Conservation (phyloP, 108 stramenopile species). For the Nitzschia sp. region DNA sequence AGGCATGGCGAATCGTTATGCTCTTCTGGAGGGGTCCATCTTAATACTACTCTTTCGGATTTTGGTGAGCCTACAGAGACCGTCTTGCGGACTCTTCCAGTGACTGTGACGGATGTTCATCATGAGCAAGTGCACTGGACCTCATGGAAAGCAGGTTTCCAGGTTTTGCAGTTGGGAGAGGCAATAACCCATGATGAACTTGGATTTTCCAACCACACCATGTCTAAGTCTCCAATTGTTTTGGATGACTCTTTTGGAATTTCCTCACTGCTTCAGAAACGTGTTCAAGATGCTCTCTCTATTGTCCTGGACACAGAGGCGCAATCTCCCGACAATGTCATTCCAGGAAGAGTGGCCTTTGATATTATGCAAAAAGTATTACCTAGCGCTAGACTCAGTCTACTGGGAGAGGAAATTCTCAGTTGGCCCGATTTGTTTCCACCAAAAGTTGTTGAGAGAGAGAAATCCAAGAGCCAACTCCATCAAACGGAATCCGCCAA, state of each 20-base stretch:
- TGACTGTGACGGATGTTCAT: background rate
- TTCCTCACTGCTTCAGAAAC: no score
- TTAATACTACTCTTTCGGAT: background rate
- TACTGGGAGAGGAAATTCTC: background rate
- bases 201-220: no score
- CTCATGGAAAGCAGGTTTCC: background rate
- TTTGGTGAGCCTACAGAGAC: background rate
- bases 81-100: background rate
- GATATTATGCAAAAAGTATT: background rate
- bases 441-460: background rate
- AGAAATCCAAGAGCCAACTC: background rate
- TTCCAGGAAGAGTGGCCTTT: no score
- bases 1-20: background rate
- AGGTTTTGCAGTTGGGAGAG: background rate
- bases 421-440: background rate
- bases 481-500: background rate
- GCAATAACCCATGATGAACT: background rate
- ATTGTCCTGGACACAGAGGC: no score
- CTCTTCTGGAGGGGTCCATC: background rate
- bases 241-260: no score
- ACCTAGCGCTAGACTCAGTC: background rate
- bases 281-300: no score
- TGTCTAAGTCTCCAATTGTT: no score
- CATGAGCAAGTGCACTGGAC: background rate
- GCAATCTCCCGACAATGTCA: no score